Base-by-base conservation (phyloP, 768 basidiomycete species). In the Xanthoconium stramineum region DNA sequence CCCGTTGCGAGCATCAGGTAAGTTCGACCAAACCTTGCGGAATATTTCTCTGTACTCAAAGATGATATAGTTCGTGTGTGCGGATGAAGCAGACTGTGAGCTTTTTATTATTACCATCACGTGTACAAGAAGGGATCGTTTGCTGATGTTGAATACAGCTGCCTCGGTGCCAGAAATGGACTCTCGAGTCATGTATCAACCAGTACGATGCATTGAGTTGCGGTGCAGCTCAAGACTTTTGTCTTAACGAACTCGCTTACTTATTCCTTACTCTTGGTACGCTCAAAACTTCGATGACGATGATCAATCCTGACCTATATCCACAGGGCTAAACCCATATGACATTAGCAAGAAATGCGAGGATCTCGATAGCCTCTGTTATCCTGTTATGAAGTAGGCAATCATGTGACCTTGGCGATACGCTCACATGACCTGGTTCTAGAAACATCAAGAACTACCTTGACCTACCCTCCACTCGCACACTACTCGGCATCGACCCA, bases 171-270 rank as follows among this genome's bases (percentile, higher is more conserved):
- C 73, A 84, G 60, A 78, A 78, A 57, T 78, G 78, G 58, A 76
- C 85, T 58, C 70, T 78, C 17, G 72, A 77, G 35, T 76, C 76
- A 36, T 94, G 91, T 59, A 75, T 91, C 43, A 79, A 88, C 54
- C 73, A 73, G 14, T 87, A 84, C 57, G 91, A 94, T 65, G 67
- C 75, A 7, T 80, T 89, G 57, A 76, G 80, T 60, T 94, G 91
- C 61, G 72, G 75, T 10, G 89, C 85, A 15, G 88, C 91, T 8
- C 75, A 80, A 46, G 68, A 60, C 39, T 91, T 91, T 66, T 94
- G 91, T 66, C 73, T 80, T 30, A 70, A 63, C n/a, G 76, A 83
- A 59, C 53, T 78, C 28, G 15, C 30, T 0, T 53, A 10, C 0
- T 69, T 70, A 0, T 76, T 71, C 58, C 15, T 55, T 13, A 46